A percentile compares a stretch with the other conserved stretches of the same genome.
These are phyloP conservation scores for Favolaschia claudopus DNA, from an alignment of 768 basidiomycete species.

Conservation along the genomic window DNA sequence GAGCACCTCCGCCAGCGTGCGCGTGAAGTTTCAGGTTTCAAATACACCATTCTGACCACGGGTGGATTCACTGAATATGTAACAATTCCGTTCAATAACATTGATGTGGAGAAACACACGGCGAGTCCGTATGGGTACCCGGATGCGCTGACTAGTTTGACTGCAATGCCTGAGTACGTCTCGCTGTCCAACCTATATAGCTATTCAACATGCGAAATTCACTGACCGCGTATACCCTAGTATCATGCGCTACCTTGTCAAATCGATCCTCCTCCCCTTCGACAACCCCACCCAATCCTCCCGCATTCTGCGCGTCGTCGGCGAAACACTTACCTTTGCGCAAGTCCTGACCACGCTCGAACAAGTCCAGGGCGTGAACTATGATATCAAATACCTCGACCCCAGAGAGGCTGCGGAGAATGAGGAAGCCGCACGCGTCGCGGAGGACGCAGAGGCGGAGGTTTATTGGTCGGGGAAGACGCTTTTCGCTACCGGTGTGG, in stretches of 20 bases:
- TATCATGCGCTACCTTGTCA: not conserved
- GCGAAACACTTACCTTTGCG: constrained; percentile 2
- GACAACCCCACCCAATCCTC: not conserved
- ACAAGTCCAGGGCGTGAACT: constrained; percentile 4
- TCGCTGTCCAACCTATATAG: too few species aligned
- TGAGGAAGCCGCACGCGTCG: constrained; percentile 4
- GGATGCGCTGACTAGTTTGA: not conserved
- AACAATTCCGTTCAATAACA: not conserved
- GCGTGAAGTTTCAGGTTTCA: not conserved
- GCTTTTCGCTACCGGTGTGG: not conserved
- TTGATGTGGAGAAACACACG: constrained; percentile 2
- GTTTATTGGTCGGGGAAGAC: not conserved
- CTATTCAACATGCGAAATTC: too few species aligned
- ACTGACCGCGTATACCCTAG: not conserved
- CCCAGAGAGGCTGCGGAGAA: not conserved
- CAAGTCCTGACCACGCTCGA: not conserved
- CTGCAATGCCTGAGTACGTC: constrained; percentile 9
- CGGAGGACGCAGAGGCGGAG: constrained; percentile 1
- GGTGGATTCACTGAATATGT: not conserved
- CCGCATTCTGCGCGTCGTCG: constrained; percentile 5
- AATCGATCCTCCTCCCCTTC: not conserved
- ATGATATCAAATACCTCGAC: constrained; percentile 4
- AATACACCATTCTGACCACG: constrained; percentile 1
- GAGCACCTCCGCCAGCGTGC: constrained; percentile 2
- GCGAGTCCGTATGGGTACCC: constrained; percentile 2